Evolutionary conservation across 1,139 yeast genomes (phyloP).

Genomic region (Waltiozyma sp.): DNA sequence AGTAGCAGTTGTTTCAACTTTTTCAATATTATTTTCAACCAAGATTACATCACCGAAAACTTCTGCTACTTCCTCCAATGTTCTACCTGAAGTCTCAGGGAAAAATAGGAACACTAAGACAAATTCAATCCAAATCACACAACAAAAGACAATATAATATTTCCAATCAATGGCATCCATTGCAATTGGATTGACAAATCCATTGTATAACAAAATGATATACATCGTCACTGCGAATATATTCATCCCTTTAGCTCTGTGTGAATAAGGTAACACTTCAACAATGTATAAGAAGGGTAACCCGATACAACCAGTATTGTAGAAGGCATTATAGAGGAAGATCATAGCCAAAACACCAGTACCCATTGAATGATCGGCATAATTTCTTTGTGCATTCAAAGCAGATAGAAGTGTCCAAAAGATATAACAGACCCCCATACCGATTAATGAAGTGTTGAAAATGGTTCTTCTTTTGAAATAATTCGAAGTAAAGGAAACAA

Average conservation of each 20-base stretch:
- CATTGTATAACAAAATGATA: constrained; percentile 24
- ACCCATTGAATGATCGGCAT: constrained; percentile 18
- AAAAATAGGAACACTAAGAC: constrained; percentile 28
- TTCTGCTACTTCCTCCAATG: constrained; percentile 41
- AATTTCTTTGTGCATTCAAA: constrained; percentile 16
- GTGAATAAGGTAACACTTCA: constrained; percentile 27
- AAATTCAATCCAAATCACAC: constrained; percentile 27
- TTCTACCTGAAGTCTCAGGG: constrained; percentile 40
- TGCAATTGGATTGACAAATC: constrained; percentile 47
- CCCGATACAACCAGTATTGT: constrained; percentile 21
- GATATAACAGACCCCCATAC: constrained; percentile 19
- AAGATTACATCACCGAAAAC: neutral
- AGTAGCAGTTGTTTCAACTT: too few species aligned
- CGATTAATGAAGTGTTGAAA: constrained; percentile 16
- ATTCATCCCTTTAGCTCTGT: constrained; percentile 23
- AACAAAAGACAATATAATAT: constrained; percentile 41
- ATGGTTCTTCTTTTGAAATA: constrained; percentile 26
- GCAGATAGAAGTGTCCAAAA: constrained; percentile 26
- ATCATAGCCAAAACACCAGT: constrained; percentile 25
- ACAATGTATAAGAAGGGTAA: constrained; percentile 23
- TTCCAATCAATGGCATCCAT: constrained; percentile 47
- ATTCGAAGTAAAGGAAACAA: constrained; percentile 1
- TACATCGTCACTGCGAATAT: constrained; percentile 22
- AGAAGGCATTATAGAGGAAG: constrained; percentile 22
- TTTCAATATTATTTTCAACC: too few species aligned